A percentile compares a stretch with the other conserved stretches of the same genome.
Conservation (phyloP, 2,329 filamentous ascomycete species). For the Ascomycota sp. region DNA sequence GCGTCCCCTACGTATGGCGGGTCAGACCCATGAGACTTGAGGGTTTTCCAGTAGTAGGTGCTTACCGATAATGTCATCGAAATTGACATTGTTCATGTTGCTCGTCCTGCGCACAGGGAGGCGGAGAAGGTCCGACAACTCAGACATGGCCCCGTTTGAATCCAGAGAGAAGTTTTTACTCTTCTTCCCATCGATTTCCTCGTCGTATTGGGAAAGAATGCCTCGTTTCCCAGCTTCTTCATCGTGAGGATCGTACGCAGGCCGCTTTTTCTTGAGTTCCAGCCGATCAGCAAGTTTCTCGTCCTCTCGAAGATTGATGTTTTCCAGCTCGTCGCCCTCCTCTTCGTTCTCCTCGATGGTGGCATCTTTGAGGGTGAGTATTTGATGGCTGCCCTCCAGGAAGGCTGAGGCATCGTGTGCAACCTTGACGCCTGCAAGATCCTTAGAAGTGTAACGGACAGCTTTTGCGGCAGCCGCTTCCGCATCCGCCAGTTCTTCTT, state of each 20-base stretch:
- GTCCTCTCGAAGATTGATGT: slow-evolving; percentile 45
- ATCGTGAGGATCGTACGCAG: slow-evolving; percentile 66
- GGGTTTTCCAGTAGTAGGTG: background rate
- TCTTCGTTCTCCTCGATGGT: slow-evolving; percentile 68
- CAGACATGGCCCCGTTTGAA: slow-evolving; percentile 45
- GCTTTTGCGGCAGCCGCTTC: slow-evolving; percentile 42
- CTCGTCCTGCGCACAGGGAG: slow-evolving; percentile 30
- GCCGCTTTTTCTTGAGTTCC: slow-evolving; percentile 73
- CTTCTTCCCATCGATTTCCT: slow-evolving; percentile 83
- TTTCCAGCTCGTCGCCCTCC: slow-evolving; percentile 76
- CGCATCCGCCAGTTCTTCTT: slow-evolving; percentile 58
- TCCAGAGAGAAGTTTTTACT: slow-evolving; percentile 72
- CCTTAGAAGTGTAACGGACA: slow-evolving; percentile 55
- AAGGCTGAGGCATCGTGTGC: slow-evolving; percentile 70
- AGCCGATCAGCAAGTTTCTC: slow-evolving; percentile 56
- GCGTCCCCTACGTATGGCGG: slow-evolving; percentile 5
- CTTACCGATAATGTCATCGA: slow-evolving; percentile 51
- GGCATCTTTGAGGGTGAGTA: slow-evolving; percentile 83
- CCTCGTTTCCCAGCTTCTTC: slow-evolving; percentile 40
- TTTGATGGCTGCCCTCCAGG: slow-evolving; percentile 62
- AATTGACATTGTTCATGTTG: slow-evolving; percentile 48
- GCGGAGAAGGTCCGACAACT: slow-evolving; percentile 33
- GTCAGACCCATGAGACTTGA: background rate
- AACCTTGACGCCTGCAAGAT: slow-evolving; percentile 77
- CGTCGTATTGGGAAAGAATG: slow-evolving; percentile 80